Base-by-base conservation (phyloP, 768 basidiomycete species). In the Nidularia sp. region DNA sequence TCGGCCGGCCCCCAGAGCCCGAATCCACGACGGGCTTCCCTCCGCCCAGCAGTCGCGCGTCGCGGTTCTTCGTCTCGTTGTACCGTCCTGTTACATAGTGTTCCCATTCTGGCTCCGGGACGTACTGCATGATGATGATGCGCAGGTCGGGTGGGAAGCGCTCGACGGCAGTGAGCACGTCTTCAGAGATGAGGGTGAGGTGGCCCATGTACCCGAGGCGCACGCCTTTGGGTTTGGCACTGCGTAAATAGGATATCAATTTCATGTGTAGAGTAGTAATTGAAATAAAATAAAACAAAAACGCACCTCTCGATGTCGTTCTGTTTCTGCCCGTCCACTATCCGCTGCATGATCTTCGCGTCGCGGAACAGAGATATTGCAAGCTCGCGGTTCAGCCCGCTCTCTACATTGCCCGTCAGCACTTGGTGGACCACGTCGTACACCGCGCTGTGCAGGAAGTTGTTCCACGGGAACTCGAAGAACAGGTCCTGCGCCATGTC, bases 201-300 rank as follows among this genome's bases (percentile, higher is more conserved):
- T 99, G 95, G 0, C 96, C 96, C 96, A 98, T 98, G 70, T 92
- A 96, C 2, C 94, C 95, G 42, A 96, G 67, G 31, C 95, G 84
- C 34, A 88, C 79, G 18, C 88, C 84, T 60, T 90, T 88, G 6
- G 86, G 84, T 65, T 86, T 85, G 42, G 80, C 66, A 57, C 88
- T 90, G 60, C 18, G 36, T 35, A 53, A 6, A 49, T 18, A 18
- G 18, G 18, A 18, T 18, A 18, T 18, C 18, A 18, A 18, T 18
- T 18, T 18, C 18, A 18, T 32, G 48, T 9, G 35, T 10, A 18
- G 6, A 45, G 13, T 29, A 31, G 49, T 52, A 29, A 15, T 41
- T 51, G 29, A 46, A 34, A 45, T 10, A 42, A 52, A 52, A 29
- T 25, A 31, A 43, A 43, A 10, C 39, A 52, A 47, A 47, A 15